Percentiles rank a stretch among this genome's conserved stretches.
phyloP scores from a whole-genome alignment of 768 basidiomycete genomes.

The Serendipita sp. region DNA sequence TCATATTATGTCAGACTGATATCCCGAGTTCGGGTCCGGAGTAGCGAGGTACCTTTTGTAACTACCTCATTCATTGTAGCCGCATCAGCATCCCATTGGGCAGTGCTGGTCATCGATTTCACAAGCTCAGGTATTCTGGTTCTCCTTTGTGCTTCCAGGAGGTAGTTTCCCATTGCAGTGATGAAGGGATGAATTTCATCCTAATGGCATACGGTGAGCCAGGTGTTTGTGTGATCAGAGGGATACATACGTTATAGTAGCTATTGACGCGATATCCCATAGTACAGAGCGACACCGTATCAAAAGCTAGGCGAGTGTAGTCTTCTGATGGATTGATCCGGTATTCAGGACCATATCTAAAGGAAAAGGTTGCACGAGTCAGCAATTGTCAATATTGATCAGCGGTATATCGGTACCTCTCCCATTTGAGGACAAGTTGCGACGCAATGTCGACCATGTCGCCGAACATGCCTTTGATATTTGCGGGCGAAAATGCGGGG shows the following conservation, averaged over 20 bases:
- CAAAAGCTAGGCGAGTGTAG: slow-evolving; percentile 32
- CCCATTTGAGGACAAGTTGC: slow-evolving; percentile 31
- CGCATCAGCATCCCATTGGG: slow-evolving; percentile 27
- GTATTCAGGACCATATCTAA: slow-evolving; percentile 28
- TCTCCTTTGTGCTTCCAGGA: slow-evolving; percentile 23
- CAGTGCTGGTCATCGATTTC: slow-evolving; percentile 20
- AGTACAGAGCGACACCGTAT: slow-evolving; percentile 30
- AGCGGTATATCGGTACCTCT: slow-evolving; percentile 17
- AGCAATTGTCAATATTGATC: neutral
- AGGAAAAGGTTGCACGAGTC: neutral
- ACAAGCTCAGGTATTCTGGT: slow-evolving; percentile 23
- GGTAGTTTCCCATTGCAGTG: slow-evolving; percentile 19
- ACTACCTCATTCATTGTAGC: slow-evolving; percentile 27
- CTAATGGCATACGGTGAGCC: neutral
- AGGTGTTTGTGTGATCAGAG: neutral
- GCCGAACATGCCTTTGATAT: slow-evolving; percentile 30
- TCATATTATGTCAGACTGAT: neutral
- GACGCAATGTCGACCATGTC: slow-evolving; percentile 31
- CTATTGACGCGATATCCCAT: slow-evolving; percentile 33
- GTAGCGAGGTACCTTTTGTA: slow-evolving; percentile 20
- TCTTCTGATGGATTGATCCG: slow-evolving; percentile 29
- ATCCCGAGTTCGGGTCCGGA: neutral
- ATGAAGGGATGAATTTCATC: slow-evolving; percentile 12
- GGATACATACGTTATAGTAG: slow-evolving; percentile 23
- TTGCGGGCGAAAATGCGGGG: slow-evolving; percentile 27